Conservation (phyloP, 2,329 filamentous ascomycete species). For the Cladosporium sp. region DNA sequence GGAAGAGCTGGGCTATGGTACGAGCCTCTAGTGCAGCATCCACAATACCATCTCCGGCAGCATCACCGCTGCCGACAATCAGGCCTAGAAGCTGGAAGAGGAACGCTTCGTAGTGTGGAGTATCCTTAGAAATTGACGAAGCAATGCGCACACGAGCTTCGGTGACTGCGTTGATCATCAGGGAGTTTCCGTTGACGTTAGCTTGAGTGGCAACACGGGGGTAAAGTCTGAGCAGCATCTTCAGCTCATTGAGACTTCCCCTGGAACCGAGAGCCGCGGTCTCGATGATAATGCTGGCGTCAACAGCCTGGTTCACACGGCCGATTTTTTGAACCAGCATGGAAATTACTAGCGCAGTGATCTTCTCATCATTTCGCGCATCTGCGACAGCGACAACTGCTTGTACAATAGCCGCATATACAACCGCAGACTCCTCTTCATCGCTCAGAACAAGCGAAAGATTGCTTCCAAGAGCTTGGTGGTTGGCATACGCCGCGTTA, state of each 20-base stretch:
- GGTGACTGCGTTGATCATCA: constrained; percentile 67
- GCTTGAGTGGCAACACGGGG: constrained; percentile 69
- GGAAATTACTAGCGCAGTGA: constrained; percentile 85
- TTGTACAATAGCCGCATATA: constrained; percentile 87
- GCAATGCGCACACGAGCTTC: constrained; percentile 78
- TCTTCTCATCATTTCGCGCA: constrained; percentile 79
- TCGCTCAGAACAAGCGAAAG: constrained; percentile 71
- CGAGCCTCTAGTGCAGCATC: constrained; percentile 70
- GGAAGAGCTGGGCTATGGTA: constrained; percentile 82
- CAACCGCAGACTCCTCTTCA: constrained; percentile 71
- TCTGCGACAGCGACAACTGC: constrained; percentile 87
- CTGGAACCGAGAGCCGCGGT: constrained; percentile 71
- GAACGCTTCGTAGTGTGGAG: constrained; percentile 76
- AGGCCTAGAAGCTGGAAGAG: constrained; percentile 77
- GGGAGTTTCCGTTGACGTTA: constrained; percentile 61
- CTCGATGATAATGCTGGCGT: constrained; percentile 79
- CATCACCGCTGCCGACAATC: constrained; percentile 86
- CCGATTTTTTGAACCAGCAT: constrained; percentile 96
- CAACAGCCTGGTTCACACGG: constrained; percentile 73
- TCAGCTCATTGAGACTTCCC: constrained; percentile 77
- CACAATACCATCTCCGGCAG: constrained; percentile 47
- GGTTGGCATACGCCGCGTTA: constrained; percentile 22
- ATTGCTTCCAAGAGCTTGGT: constrained; percentile 56
- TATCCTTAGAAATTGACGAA: constrained; percentile 59
- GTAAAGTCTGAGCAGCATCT: constrained; percentile 79